Percentiles rank a stretch among this genome's conserved stretches.
Evolutionary conservation across 2,329 filamentous ascomycete species (phyloP).

Genomic region (Sclerotinia trifoliorum): DNA sequence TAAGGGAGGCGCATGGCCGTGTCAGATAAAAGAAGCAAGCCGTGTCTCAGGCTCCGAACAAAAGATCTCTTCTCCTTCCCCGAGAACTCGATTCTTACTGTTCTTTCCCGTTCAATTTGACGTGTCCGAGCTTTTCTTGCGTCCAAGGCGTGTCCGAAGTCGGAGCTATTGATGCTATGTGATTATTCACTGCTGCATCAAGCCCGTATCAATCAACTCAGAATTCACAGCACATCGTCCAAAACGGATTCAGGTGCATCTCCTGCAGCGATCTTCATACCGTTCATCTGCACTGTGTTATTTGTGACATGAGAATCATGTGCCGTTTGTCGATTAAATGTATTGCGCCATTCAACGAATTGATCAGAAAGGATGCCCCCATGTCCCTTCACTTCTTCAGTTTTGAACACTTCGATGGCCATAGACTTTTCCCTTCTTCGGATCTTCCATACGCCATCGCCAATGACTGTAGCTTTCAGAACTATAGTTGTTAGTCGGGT

Average conservation of each 20-base stretch:
- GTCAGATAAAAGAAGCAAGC: not conserved
- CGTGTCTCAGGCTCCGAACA: not conserved
- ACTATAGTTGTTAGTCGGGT: slow-evolving; percentile 46
- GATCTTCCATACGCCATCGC: slow-evolving; percentile 77
- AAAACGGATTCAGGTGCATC: not conserved
- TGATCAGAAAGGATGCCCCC: slow-evolving; percentile 73
- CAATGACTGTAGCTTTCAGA: slow-evolving; percentile 59
- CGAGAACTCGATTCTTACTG: not conserved
- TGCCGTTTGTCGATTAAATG: slow-evolving; percentile 23
- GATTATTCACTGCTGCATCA: slow-evolving; percentile 5
- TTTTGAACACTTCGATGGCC: slow-evolving; percentile 69
- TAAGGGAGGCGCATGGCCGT: not conserved
- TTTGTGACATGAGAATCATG: not conserved
- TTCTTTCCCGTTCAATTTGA: not conserved
- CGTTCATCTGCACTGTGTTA: not conserved
- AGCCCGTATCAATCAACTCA: not conserved
- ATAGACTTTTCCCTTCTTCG: slow-evolving; percentile 60
- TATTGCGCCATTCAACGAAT: slow-evolving; percentile 69
- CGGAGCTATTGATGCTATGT: slow-evolving; percentile 12
- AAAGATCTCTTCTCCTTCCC: not conserved
- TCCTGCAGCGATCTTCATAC: not conserved
- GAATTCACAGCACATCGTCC: not conserved
- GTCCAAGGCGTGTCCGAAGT: slow-evolving; percentile 1
- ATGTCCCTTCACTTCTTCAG: slow-evolving; percentile 69
- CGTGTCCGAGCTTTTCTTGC: not conserved